phyloP scores from a whole-genome alignment of 2,329 filamentous ascomycete genomes.

The Xylariaceae sp. region DNA sequence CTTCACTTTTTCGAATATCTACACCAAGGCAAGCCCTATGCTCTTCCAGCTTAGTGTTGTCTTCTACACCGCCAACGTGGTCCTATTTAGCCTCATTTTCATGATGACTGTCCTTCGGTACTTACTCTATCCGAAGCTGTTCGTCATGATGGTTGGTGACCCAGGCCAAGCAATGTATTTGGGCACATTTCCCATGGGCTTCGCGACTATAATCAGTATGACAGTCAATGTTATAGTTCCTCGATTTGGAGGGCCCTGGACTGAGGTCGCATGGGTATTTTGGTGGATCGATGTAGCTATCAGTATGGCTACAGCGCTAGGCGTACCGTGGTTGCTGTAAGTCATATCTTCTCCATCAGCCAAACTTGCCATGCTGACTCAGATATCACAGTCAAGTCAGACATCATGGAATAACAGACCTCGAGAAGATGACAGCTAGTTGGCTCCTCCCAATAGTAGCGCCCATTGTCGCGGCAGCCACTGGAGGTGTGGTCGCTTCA shows the following conservation, averaged over 20 bases:
- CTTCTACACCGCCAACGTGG: slow-evolving; percentile 66
- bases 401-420: slow-evolving; percentile 46
- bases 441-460: slow-evolving; percentile 66
- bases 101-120: slow-evolving; percentile 66
- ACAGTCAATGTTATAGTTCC: slow-evolving; percentile 63
- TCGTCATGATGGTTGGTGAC: slow-evolving; percentile 69
- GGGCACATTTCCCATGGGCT: slow-evolving; percentile 71
- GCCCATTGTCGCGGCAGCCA: slow-evolving; percentile 66
- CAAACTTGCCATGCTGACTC: background rate
- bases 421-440: slow-evolving; percentile 65
- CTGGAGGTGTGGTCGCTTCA: slow-evolving; percentile 59
- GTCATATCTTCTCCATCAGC: background rate
- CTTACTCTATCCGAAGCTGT: slow-evolving; percentile 69
- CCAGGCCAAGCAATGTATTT: slow-evolving; percentile 73
- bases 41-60: slow-evolving; percentile 64
- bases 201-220: slow-evolving; percentile 73
- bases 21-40: slow-evolving; percentile 42
- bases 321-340: slow-evolving; percentile 61
- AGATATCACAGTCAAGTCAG: slow-evolving; percentile 12
- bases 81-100: slow-evolving; percentile 63
- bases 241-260: slow-evolving; percentile 64
- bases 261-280: slow-evolving; percentile 61
- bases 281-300: slow-evolving; percentile 65
- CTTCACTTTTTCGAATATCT: slow-evolving; percentile 46
- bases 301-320: slow-evolving; percentile 48